Conservation (phyloP, 306 rosid species). For the Lagenaria siceraria region DNA sequence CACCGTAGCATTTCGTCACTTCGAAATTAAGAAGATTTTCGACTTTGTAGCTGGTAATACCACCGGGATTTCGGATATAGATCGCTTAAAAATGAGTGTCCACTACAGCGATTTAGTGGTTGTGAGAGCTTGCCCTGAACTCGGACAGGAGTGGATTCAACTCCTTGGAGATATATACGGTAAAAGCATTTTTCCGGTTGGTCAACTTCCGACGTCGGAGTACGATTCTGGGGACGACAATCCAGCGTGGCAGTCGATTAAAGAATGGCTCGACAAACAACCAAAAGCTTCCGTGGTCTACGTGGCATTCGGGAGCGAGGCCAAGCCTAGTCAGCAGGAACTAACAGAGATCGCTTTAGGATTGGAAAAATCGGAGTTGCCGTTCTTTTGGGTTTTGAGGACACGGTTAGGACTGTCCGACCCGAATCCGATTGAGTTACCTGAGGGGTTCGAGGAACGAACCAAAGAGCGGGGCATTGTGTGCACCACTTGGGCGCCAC, state of each 20-base stretch:
- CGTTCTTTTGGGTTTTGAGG: conserved; percentile 13
- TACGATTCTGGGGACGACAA: background rate
- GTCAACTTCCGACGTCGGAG: conserved; percentile 14
- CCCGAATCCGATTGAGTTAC: background rate
- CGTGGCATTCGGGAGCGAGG: conserved; percentile 44
- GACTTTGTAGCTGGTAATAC: background rate
- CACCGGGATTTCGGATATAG: background rate
- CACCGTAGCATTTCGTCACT: background rate
- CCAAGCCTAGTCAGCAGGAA: conserved; percentile 25
- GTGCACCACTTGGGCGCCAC: conserved; percentile 20
- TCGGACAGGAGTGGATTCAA: conserved; percentile 14
- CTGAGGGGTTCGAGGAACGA: conserved; percentile 2
- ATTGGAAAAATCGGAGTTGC: conserved; percentile 11
- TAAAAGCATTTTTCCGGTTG: conserved; percentile 22
- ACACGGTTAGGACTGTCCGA: background rate
- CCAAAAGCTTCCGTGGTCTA: conserved; percentile 20
- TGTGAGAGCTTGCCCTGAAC: conserved; percentile 19
- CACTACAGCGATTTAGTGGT: conserved; percentile 11
- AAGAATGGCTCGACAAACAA: conserved; percentile 22
- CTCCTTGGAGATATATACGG: background rate
- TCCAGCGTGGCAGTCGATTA: conserved; percentile 11
- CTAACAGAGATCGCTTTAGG: conserved; percentile 22
- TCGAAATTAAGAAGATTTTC: conserved; percentile 1
- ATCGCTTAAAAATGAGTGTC: background rate
- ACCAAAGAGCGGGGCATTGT: conserved; percentile 3